A percentile compares a stretch with the other conserved stretches of the same genome.
Evolutionary conservation across 1,139 yeast genomes (phyloP).

Genomic region (Candida sanyaensis): DNA sequence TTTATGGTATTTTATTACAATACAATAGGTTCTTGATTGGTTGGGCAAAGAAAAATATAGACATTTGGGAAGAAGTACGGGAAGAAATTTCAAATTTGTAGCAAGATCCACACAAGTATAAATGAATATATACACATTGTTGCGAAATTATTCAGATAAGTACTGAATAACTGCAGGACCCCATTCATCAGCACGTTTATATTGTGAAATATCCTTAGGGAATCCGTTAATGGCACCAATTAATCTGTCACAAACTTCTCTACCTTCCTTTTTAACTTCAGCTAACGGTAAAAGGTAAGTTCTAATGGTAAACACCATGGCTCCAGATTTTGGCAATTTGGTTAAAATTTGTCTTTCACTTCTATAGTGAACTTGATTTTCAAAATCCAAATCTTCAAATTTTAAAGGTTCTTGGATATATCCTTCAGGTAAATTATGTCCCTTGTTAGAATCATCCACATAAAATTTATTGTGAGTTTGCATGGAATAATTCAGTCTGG

Average conservation of each 20-base stretch:
- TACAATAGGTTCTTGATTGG: slow-evolving; percentile 61
- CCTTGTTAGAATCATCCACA: slow-evolving; percentile 55
- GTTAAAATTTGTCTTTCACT: slow-evolving; percentile 65
- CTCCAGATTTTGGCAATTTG: slow-evolving; percentile 55
- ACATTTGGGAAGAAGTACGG: slow-evolving; percentile 72
- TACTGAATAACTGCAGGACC: slow-evolving; percentile 38
- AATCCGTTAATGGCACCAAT: slow-evolving; percentile 42
- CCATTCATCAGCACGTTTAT: slow-evolving; percentile 44
- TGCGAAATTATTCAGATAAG: slow-evolving; percentile 13
- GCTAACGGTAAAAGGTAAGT: slow-evolving; percentile 68
- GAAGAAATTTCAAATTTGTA: slow-evolving; percentile 36
- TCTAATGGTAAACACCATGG: slow-evolving; percentile 59
- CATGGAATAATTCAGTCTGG: slow-evolving; percentile 62
- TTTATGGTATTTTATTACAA: slow-evolving; percentile 44
- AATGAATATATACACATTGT: neutral
- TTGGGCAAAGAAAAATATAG: slow-evolving; percentile 73
- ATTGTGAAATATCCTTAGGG: slow-evolving; percentile 38
- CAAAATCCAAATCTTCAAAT: slow-evolving; percentile 52
- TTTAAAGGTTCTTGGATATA: slow-evolving; percentile 32
- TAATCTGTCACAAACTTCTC: slow-evolving; percentile 40
- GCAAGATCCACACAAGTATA: neutral
- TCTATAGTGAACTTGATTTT: slow-evolving; percentile 53
- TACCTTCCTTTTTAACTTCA: slow-evolving; percentile 53
- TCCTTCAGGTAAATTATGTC: slow-evolving; percentile 37
- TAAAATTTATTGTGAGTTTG: slow-evolving; percentile 56